Percentiles rank a stretch among this genome's conserved stretches.
Conservation (phyloP, 345 rosid genomes). For the Salix arbutifolia region DNA sequence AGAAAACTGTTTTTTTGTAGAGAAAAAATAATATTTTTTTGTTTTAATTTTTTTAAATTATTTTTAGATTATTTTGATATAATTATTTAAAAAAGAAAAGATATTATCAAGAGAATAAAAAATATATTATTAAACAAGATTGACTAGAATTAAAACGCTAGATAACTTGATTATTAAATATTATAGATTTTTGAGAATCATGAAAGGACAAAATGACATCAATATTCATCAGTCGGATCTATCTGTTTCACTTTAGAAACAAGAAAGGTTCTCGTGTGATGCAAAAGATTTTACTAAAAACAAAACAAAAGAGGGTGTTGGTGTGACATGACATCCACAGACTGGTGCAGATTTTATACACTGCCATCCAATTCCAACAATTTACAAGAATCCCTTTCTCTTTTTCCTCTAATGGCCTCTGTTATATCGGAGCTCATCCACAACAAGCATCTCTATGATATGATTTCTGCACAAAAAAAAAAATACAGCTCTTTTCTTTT, state of each 20-base stretch:
- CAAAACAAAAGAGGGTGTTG: neutral
- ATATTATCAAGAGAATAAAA: too few relatives aligned
- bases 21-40: too few relatives aligned
- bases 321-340: slow-evolving; percentile 11
- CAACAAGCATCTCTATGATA: slow-evolving; percentile 18
- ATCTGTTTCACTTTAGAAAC: neutral
- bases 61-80: too few relatives aligned
- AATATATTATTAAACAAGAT: too few relatives aligned
- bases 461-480: neutral
- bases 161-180: too few relatives aligned
- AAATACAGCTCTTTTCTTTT: neutral
- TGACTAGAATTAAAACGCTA: too few relatives aligned
- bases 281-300: neutral
- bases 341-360: slow-evolving; percentile 3
- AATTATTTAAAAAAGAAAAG: too few relatives aligned
- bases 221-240: neutral
- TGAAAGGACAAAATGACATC: too few relatives aligned
- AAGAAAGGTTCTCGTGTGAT: slow-evolving; percentile 1
- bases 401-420: slow-evolving; percentile 30
- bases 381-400: neutral
- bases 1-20: too few relatives aligned
- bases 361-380: neutral
- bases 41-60: too few relatives aligned
- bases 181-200: too few relatives aligned
- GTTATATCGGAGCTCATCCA: slow-evolving; percentile 18